Evolutionary conservation across 2,329 filamentous ascomycete genomes (phyloP).

Genomic region (Aspergillus luchuensis): DNA sequence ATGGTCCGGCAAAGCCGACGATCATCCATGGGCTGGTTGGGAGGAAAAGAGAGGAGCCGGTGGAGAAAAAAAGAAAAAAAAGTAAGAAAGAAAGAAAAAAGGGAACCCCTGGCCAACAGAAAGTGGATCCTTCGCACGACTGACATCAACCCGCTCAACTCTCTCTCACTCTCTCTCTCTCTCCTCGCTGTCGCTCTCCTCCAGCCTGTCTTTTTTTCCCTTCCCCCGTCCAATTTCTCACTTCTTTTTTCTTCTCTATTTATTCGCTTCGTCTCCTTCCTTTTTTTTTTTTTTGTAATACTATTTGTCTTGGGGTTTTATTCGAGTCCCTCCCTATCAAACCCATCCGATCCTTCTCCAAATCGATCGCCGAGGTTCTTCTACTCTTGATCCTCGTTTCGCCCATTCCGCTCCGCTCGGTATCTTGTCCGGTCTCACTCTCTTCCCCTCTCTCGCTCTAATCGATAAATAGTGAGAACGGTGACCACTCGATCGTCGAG

Average conservation of each 20-base stretch:
- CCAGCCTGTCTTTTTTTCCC: background rate
- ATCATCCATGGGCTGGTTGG: background rate
- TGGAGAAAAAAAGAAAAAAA: constrained; percentile 2
- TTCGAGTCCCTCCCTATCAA: background rate
- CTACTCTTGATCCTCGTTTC: background rate
- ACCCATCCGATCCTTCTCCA: background rate
- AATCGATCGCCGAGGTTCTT: background rate
- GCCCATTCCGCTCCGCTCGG: constrained; percentile 5
- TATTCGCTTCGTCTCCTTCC: background rate
- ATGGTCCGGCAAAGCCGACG: background rate
- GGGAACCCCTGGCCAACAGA: constrained; percentile 12
- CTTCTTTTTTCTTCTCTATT: background rate
- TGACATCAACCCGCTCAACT: constrained; percentile 10
- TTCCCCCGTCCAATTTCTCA: background rate
- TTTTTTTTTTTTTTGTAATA: background rate
- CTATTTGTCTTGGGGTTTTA: constrained; percentile 4
- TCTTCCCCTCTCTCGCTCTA: background rate
- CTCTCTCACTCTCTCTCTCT: background rate
- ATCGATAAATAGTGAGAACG: background rate
- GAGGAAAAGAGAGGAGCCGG: background rate
- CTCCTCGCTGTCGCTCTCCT: background rate
- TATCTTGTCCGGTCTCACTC: background rate
- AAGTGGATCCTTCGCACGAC: constrained; percentile 3
- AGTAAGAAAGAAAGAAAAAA: background rate
- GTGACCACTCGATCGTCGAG: background rate